Conservation (phyloP, 164 flowering plant genomes). For the Kingdonia uniflora region DNA sequence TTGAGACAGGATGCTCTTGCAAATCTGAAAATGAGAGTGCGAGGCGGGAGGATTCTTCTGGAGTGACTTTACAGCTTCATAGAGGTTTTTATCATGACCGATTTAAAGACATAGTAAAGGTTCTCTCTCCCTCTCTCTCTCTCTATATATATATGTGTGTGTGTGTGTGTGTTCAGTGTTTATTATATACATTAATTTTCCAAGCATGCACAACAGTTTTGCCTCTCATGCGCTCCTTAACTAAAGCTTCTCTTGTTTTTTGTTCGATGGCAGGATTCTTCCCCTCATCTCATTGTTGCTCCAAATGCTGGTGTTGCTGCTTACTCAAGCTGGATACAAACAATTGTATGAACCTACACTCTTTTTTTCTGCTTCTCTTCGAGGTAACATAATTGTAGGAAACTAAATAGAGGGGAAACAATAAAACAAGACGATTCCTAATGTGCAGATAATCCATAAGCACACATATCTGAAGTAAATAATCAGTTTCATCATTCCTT, state of each 20-base stretch:
- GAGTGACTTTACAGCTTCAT: conserved; percentile 41
- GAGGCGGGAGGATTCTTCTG: conserved; percentile 7
- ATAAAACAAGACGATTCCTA: too few relatives aligned
- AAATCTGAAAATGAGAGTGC: conserved; percentile 22
- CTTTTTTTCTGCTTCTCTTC: too few relatives aligned
- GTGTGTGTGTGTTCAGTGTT: too few relatives aligned
- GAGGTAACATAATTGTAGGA: too few relatives aligned
- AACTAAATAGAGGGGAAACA: too few relatives aligned
- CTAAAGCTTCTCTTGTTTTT: not conserved
- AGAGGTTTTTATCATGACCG: conserved; percentile 75
- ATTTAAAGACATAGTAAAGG: conserved; percentile 46
- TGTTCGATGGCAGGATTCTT: conserved; percentile 40
- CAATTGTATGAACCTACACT: conserved; percentile 40
- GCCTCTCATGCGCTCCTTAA: conserved; percentile 2
- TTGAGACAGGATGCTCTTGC: conserved; percentile 44
- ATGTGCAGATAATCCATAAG: too few relatives aligned
- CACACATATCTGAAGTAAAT: too few relatives aligned
- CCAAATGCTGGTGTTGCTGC: conserved; percentile 97
- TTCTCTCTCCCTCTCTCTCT: too few relatives aligned
- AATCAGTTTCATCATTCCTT: too few relatives aligned
- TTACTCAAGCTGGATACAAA: conserved; percentile 77
- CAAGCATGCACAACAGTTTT: too few relatives aligned
- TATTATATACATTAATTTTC: too few relatives aligned
- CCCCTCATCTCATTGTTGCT: conserved; percentile 64
- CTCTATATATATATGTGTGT: too few relatives aligned